Evolutionary conservation across 139 green algal genomes (phyloP).

Genomic region (Picochlorum sp.): DNA sequence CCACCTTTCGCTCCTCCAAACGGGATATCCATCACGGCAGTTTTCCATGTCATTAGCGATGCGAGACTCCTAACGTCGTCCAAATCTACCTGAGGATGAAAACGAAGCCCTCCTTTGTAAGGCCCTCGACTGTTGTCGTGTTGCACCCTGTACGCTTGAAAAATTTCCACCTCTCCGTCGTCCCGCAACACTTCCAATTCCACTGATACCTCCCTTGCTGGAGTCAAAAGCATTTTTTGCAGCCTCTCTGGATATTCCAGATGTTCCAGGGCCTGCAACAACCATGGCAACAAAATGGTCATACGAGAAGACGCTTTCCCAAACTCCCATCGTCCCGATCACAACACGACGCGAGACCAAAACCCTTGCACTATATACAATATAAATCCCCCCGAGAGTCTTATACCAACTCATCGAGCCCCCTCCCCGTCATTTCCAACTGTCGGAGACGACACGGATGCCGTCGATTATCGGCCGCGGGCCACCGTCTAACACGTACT

Average conservation of each 20-base stretch:
- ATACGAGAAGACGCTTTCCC: background rate
- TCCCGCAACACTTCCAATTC: constrained; percentile 70
- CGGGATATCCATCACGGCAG: constrained; percentile 87
- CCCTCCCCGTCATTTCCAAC: no score
- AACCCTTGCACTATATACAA: no score
- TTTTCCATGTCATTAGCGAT: constrained; percentile 94
- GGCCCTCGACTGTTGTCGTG: constrained; percentile 80
- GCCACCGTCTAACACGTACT: no score
- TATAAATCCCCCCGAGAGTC: background rate
- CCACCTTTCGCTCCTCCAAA: constrained; percentile 89
- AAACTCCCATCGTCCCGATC: background rate
- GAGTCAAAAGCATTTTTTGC: constrained; percentile 66
- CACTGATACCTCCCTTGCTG: constrained; percentile 58
- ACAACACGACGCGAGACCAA: background rate
- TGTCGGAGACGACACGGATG: no score
- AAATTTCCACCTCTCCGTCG: constrained; percentile 58
- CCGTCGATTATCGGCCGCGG: no score
- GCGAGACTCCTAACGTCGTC: constrained; percentile 58
- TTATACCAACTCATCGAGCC: no score
- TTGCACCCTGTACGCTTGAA: constrained; percentile 73
- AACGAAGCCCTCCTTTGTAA: constrained; percentile 78
- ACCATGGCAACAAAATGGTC: background rate
- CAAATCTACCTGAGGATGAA: constrained; percentile 63
- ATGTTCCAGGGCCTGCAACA: constrained; percentile 12
- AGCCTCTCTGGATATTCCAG: constrained; percentile 60